Evolutionary conservation across 371 early-diverging fungal species (phyloP), one percentile per base, ranked within the genome.

Genomic region (Rhizomucor pusillus): DNA sequence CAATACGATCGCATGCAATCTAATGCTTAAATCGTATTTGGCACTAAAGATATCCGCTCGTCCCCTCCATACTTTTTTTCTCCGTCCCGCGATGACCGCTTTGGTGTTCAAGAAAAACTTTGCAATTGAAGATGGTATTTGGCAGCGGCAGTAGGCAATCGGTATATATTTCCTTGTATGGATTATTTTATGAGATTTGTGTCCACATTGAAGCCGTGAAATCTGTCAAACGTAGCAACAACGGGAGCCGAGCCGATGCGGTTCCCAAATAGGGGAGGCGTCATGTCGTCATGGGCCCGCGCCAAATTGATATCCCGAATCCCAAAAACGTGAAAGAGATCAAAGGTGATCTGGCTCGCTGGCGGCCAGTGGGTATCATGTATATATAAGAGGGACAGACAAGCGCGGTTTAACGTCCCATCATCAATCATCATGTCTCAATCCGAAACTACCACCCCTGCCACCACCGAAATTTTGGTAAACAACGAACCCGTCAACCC

Each of bases 401-500:
- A n/a, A n/a, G n/a, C n/a, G n/a, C n/a, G n/a, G n/a, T n/a, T n/a
- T n/a, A n/a, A 3, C 29, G 29, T 29, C 29, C 29, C 29, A 29
- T n/a, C n/a, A 9, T n/a, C 5, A 36, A 41, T 41, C 18, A 52
- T 41, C 52, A 52, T 52, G 52, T 52, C 52, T 52, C 33, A 23
- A 24, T 40, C 52, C 29, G 29, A 29, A 29, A 29, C 29, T 24
- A 34, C 24, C 13, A 34, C n/a, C 25, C 20, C 48, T 48, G 19
- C 18, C 14, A 34, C 24, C 25, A 48, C 14, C 11, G 19, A 41
- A 20, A 24, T 39, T 14, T 3, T n/a, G 12, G 34, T 39, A 16
- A 37, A 41, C 10, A 50, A 50, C 51, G 51, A 36, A 36, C 10
- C 40, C 33, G 41, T 56, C 49, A 56, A 56, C 56, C 40, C 48